These are phyloP conservation scores for Hyaloscypha hepaticicola DNA, from an alignment of 495 filamentous ascomycete species.

Conservation along the genomic window DNA sequence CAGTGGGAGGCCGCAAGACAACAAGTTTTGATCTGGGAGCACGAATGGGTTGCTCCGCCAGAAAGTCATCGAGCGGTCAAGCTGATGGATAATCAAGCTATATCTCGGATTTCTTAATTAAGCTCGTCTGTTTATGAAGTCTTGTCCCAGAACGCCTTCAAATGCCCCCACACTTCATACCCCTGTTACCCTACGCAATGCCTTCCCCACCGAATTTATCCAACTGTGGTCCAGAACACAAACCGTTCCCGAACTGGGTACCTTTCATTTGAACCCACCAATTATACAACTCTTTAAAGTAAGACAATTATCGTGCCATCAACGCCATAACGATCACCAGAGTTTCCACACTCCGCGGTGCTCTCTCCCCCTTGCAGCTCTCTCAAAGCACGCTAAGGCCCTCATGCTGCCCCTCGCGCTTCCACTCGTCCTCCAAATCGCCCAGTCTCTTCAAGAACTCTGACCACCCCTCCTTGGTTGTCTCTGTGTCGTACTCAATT, in stretches of 20 bases:
- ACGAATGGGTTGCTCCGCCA: background rate
- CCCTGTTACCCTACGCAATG: background rate
- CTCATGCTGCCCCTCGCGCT: slow-evolving; percentile 16
- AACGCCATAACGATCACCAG: background rate
- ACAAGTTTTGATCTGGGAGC: background rate
- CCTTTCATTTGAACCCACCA: background rate
- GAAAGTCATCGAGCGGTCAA: background rate
- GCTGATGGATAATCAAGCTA: background rate
- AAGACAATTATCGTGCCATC: background rate
- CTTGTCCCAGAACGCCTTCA: slow-evolving; percentile 6
- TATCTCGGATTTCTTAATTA: background rate
- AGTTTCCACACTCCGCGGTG: background rate
- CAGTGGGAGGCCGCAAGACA: background rate
- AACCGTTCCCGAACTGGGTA: slow-evolving; percentile 4
- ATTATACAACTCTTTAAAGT: background rate
- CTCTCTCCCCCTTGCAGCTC: background rate
- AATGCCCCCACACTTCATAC: slow-evolving; percentile 14
- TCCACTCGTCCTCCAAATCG: slow-evolving; percentile 26
- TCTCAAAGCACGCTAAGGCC: slow-evolving; percentile 12
- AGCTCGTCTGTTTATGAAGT: background rate
- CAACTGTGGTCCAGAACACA: slow-evolving; percentile 3
- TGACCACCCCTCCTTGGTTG: slow-evolving; percentile 14
- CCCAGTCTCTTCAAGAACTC: slow-evolving; percentile 19
- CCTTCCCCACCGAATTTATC: background rate
- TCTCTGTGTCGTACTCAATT: slow-evolving; percentile 25